A percentile compares a stretch with the other conserved stretches of the same genome.
phyloP scores from a whole-genome alignment of 1,284 basidiomycete genomes.

The Pseudozyma sp. region DNA sequence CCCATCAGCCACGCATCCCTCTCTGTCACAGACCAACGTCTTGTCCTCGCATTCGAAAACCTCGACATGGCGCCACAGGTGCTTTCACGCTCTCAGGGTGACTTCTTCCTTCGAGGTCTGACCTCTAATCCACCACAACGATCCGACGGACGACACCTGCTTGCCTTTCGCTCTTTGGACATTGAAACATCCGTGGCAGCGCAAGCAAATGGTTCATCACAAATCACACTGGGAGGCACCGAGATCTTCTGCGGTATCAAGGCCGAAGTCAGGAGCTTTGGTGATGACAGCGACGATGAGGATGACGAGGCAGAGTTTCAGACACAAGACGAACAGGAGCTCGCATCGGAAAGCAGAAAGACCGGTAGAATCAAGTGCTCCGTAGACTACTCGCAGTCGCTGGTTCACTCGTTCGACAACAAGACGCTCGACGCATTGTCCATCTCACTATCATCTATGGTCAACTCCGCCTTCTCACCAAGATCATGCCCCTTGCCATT shows the following conservation, averaged over 20 bases:
- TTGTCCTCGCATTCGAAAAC: neutral
- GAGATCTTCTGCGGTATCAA: conserved; percentile 63
- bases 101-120: conserved; percentile 60
- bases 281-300: conserved; percentile 43
- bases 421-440: conserved; percentile 39
- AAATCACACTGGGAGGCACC: conserved; percentile 56
- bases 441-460: conserved; percentile 44
- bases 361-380: conserved; percentile 50
- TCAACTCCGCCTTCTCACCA: conserved; percentile 45
- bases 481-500: conserved; percentile 46
- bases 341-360: conserved; percentile 32
- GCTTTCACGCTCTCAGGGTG: conserved; percentile 60
- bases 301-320: conserved; percentile 42
- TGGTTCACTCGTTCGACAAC: conserved; percentile 46
- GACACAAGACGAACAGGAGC: conserved; percentile 45
- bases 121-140: conserved; percentile 52
- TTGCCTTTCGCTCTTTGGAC: conserved; percentile 55
- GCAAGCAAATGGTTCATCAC: conserved; percentile 60
- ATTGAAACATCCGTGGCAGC: conserved; percentile 47
- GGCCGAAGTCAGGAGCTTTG: conserved; percentile 54
- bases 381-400: conserved; percentile 51
- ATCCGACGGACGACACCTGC: conserved; percentile 50
- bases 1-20: neutral
- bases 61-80: conserved; percentile 48
- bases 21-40: neutral